Percentiles rank a stretch among this genome's conserved stretches.
These are phyloP conservation scores for Cladosporium velox DNA, from an alignment of 2,329 filamentous ascomycete species.

Conservation along the genomic window DNA sequence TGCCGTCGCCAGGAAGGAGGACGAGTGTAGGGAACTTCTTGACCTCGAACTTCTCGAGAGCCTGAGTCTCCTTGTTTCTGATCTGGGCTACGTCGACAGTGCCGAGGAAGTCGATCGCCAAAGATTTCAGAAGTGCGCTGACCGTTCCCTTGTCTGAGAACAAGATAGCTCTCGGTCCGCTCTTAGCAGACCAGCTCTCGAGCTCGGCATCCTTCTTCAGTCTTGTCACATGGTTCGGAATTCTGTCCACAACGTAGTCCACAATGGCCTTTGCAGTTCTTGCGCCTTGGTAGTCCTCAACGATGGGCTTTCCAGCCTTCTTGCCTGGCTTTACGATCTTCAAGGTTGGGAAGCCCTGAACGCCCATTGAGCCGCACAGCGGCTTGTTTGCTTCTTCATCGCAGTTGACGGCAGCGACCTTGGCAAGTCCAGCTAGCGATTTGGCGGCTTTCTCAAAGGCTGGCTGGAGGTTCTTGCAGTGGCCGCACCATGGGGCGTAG, in stretches of 20 bases:
- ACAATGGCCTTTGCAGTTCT: constrained; percentile 85
- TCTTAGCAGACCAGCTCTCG: constrained; percentile 69
- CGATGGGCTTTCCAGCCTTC: constrained; percentile 73
- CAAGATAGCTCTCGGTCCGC: constrained; percentile 79
- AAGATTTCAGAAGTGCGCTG: constrained; percentile 75
- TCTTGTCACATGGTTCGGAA: constrained; percentile 86
- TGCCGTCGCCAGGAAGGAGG: constrained; percentile 70
- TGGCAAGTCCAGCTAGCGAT: constrained; percentile 85
- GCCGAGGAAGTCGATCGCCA: constrained; percentile 89
- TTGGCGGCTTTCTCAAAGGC: constrained; percentile 93
- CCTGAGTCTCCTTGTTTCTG: constrained; percentile 73
- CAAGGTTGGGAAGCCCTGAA: constrained; percentile 92
- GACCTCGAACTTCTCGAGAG: constrained; percentile 74
- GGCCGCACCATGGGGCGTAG: constrained; percentile 97
- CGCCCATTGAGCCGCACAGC: constrained; percentile 80
- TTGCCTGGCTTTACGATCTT: constrained; percentile 89
- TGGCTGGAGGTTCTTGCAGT: constrained; percentile 94
- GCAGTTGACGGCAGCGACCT: constrained; percentile 92
- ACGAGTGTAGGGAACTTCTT: constrained; percentile 77
- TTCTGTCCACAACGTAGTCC: constrained; percentile 80
- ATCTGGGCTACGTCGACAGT: constrained; percentile 79
- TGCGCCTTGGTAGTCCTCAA: constrained; percentile 88
- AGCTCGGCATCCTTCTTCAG: constrained; percentile 77
- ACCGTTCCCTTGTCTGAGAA: constrained; percentile 93
- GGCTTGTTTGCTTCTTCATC: constrained; percentile 91